Base-by-base conservation (phyloP, 2,329 filamentous ascomycete species). In the Emmonsiellopsis sp. region DNA sequence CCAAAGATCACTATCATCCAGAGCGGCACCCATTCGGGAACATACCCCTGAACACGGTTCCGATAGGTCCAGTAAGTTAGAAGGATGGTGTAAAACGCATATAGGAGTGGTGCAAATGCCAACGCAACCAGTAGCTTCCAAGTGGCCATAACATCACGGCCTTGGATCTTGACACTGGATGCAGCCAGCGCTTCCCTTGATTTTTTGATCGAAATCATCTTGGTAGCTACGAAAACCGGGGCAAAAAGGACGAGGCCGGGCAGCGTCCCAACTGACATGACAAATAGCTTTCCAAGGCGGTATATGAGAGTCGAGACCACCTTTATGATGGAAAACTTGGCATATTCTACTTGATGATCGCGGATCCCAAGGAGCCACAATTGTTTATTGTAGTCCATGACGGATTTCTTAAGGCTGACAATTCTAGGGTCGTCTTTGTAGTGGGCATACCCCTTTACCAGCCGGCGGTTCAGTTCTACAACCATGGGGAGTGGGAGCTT, bases 311-410 rank as follows among this genome's bases (percentile, higher is more conserved):
- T 85, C 51, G 84, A 77, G 36, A 94, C 75, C 45, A 95, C 88
- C 59, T 83, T 85, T 58, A 84, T 74, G 59, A 87, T 82, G 11
- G 88, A 88, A 74, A 94, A 86, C 64, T 84, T 89, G 53, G 88
- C 88, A 66, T 96, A 95, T 65, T 91, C 85, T 33, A 98, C 87
- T 74, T 97, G 92, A 67, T 97, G 92, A 66, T 98, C 92, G 55
- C 88, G 86, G 56, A 97, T 82, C 62, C 88, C 89, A 52, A 98
- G 79, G 58, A 92, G 86, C 53, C 87, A 84, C 39, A 97, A 81
- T 66, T 91, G 83, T 59, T 83, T 83, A 74, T 97, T 96, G 77
- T 97, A 98, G 50, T 84, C 80, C 58, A 84, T 82, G 56, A 97
- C 87, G 5, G 84, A 81, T 48, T 84, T 80, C 62, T 86, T 86